Evolutionary conservation across 129 eudicot genomes (phyloP).

Genomic region (Centrapalus pauciflorus): DNA sequence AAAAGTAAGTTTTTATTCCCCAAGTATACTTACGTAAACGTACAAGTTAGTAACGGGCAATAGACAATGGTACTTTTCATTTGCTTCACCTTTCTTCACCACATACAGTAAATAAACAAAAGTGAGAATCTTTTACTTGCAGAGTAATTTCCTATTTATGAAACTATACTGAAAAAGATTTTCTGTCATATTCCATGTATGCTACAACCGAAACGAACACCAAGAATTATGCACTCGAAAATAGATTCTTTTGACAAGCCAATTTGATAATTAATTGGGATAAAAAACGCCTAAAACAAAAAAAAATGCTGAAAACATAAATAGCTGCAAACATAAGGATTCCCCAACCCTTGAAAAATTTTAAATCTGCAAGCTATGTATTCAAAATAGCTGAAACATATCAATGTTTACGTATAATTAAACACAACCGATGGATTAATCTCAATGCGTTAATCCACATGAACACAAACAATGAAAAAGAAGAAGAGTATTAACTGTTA

Average conservation of each 20-base stretch:
- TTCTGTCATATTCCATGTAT: not conserved
- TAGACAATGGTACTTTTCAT: not conserved
- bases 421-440: not conserved
- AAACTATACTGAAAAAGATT: not conserved
- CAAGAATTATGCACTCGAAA: not conserved
- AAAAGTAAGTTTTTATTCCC: not conserved
- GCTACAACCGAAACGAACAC: not conserved
- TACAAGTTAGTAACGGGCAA: not conserved
- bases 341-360: not conserved
- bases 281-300: not conserved
- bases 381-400: not conserved
- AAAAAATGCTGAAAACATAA: not conserved
- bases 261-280: too few relatives aligned
- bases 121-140: not conserved
- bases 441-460: not conserved
- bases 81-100: not conserved
- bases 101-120: not conserved
- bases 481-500: slow-evolving; percentile 48
- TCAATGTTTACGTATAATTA: not conserved
- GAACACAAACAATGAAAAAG: not conserved
- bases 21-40: not conserved
- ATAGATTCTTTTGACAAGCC: not conserved
- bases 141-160: not conserved
- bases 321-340: too few relatives aligned
- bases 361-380: not conserved